Percentiles rank a stretch among this genome's conserved stretches.
phyloP scores from a whole-genome alignment of 257 asterid species.

The Solanum dulcamara region DNA sequence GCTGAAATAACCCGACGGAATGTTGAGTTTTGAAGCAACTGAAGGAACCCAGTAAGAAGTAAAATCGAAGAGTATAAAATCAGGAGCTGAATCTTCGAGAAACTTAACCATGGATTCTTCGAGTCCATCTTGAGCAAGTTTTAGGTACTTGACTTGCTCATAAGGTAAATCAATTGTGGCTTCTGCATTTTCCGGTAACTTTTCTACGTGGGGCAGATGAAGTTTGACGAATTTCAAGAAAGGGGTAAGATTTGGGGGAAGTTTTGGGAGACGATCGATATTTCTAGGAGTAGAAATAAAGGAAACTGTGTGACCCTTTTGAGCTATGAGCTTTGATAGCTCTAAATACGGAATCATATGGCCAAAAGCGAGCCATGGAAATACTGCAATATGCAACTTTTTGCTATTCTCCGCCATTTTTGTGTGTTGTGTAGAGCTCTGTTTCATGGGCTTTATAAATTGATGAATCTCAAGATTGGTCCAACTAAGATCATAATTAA shows the following conservation, averaged over 20 bases:
- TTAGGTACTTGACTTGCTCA: slow-evolving; percentile 22
- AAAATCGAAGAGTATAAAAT: slow-evolving; percentile 21
- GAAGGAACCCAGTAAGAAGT: slow-evolving; percentile 16
- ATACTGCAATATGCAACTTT: slow-evolving; percentile 34
- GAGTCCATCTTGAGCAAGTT: slow-evolving; percentile 17
- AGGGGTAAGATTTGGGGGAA: slow-evolving; percentile 20
- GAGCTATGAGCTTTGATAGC: slow-evolving; percentile 38
- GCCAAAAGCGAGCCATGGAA: slow-evolving; percentile 65
- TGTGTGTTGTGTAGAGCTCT: background rate
- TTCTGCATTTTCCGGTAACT: slow-evolving; percentile 18
- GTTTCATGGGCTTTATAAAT: background rate
- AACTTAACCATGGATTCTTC: slow-evolving; percentile 6
- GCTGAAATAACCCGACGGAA: slow-evolving; percentile 3
- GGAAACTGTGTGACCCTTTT: slow-evolving; percentile 37
- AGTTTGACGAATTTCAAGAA: slow-evolving; percentile 20
- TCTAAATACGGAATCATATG: slow-evolving; percentile 43
- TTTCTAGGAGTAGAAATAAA: slow-evolving; percentile 46
- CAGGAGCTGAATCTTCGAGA: slow-evolving; percentile 9
- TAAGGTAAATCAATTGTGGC: slow-evolving; percentile 16
- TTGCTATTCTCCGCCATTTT: background rate
- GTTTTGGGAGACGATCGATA: slow-evolving; percentile 44
- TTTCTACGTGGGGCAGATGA: slow-evolving; percentile 12
- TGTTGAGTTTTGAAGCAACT: background rate
- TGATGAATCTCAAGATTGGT: background rate
- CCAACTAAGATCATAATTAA: background rate